Base-by-base conservation (phyloP, 2,329 filamentous ascomycete species). In the Calonectria crousiana region DNA sequence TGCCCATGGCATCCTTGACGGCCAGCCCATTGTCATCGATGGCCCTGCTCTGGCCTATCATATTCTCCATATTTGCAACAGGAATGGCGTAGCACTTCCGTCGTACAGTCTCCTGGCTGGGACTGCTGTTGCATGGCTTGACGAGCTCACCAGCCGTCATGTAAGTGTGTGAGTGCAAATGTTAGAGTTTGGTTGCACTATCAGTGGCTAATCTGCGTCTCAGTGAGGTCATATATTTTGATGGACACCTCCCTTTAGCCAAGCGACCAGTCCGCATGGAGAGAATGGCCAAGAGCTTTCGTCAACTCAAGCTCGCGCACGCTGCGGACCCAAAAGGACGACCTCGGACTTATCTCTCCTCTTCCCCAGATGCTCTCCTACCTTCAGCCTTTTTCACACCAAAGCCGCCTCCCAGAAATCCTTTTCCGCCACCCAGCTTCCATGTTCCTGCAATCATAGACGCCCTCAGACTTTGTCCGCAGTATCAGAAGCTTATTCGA, bases 31-130 rank as follows among this genome's bases (percentile, higher is more conserved):
- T 26, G 88, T 91, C 56, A 91, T 98, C 71, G 95, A 98, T 82
- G 95, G 95, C 0, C 95, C 95, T 6, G 93, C 92, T 2, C 85
- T 98, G 32, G 94, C 95, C 1, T 94, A 96, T 82, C 90, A 95
- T 82, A 87, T 96, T 51, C 92, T 94, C 74, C 86, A 91, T 66
- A 84, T 91, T 23, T 89, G 92, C 71, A 85, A 83, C 26, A 84
- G 83, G 49, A 89, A 88, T 79, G 87, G 88, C 64, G 85, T 90
- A 49, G 87, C 90, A 16, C 86, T 90, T 36, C 91, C 93, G 6
- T 89, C 91, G 0, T 95, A 96, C 83, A 79, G 86, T 14, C 87
- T 93, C 52, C 87, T 97, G 53, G 92, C 91, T 18, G 82, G 86
- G 9, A 88, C 89, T 23, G 89, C 91, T 4, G 83, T 93, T 66